Evolutionary conservation across 352 stramenopile species (phyloP).

Genomic region (Pythium insidiosum): DNA sequence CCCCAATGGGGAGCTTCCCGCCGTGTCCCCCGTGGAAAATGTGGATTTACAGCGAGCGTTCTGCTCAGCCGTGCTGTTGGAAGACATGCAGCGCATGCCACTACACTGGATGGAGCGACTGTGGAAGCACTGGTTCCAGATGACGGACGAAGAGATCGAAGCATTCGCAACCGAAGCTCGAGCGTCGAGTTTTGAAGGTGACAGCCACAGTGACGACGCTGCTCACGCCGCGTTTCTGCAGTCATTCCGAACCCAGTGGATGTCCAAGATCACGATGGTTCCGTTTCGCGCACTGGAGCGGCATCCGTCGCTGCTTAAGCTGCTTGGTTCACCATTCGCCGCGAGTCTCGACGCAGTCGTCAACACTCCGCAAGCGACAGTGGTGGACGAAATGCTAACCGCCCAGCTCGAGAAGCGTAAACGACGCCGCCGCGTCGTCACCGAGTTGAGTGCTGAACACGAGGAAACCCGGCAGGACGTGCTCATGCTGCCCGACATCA

Average conservation of each 20-base stretch:
- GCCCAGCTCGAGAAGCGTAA: conserved; percentile 2
- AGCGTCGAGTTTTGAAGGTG: not conserved
- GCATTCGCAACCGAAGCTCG: conserved; percentile 23
- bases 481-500: conserved; percentile 48
- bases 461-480: conserved; percentile 39
- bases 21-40: not conserved
- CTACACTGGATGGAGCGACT: conserved; percentile 42
- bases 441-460: conserved; percentile 14
- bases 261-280: too few relatives aligned
- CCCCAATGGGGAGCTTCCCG: too few relatives aligned
- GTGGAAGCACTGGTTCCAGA: conserved; percentile 41
- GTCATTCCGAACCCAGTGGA: not conserved
- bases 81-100: conserved; percentile 38
- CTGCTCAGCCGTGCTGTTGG: conserved; percentile 22
- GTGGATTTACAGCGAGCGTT: conserved; percentile 5
- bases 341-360: conserved; percentile 2
- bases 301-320: too few relatives aligned
- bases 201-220: not conserved
- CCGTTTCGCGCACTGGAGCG: too few relatives aligned
- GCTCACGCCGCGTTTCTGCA: not conserved
- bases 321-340: too few relatives aligned
- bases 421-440: conserved; percentile 1
- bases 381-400: not conserved
- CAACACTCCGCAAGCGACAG: not conserved
- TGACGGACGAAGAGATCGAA: conserved; percentile 29